Base-by-base conservation (phyloP, 2,329 filamentous ascomycete species). In the Fusarium foetens region DNA sequence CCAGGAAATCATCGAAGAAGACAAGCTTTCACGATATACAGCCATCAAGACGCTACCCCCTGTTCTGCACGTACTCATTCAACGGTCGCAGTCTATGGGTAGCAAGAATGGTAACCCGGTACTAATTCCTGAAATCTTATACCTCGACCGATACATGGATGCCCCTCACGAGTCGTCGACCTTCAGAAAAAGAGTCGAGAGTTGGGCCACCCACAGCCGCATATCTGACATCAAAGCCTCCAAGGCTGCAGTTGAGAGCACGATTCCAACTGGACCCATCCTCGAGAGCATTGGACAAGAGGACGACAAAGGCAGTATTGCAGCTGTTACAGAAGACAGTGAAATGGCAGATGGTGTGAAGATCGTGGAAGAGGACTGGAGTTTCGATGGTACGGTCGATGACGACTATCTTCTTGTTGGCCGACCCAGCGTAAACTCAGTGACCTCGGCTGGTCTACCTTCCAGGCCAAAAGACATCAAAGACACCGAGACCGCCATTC, bases 71-170 rank as follows among this genome's bases (percentile, higher is more conserved):
- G 90, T 99, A 48, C 93, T 94, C 72, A 93, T 99, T 36, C 94
- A 97, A 78, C 91, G 96, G 9, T 91, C 93, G 8, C 91, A 92
- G 66, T 94, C 90, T 55, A 91, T 94, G 71, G 87, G 88, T 11
- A 87, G 87, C 46, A 97, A 97, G 78, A 94, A 94, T 33, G 90
- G 90, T 59, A 91, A 94, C 68, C 90, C 93, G 16, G 88, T 99
- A 17, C 86, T 90, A 25, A 89, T 99, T n/a, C 91, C 92, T 8
- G 92, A 96, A 72, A 91, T 88, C 4, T 86, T 99, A 17, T 97
- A 93, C 78, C 86, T 99, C 58, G 96, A 98, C 81, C 89, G 95
- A 33, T 99, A 97, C 80, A 92, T 95, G 87, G 91, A 94, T 68
- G 88, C 89, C 8, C 84, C 87, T 2, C 84, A 86, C 8, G 86